Evolutionary conservation across 2,329 filamentous ascomycete species (phyloP).

Genomic region (Ustulina deusta): DNA sequence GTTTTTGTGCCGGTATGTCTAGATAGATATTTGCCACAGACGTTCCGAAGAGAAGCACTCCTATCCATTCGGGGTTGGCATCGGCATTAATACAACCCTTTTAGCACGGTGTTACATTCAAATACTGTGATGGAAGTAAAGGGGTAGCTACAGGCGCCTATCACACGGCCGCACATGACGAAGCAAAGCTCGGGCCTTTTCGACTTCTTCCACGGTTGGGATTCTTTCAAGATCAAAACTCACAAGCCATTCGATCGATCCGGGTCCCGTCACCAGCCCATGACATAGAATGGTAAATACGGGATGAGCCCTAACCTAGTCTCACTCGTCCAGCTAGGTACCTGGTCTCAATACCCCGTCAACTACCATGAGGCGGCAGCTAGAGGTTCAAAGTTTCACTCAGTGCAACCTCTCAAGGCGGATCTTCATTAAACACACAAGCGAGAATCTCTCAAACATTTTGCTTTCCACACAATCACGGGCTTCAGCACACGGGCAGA

Average conservation of each 20-base stretch:
- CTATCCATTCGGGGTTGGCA: too few species aligned
- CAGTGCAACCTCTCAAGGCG: not conserved
- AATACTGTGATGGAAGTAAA: not conserved
- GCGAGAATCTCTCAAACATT: too few species aligned
- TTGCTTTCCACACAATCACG: too few species aligned
- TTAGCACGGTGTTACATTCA: constrained; percentile 10
- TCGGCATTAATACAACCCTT: not conserved
- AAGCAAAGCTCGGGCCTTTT: not conserved
- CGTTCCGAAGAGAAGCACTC: too few species aligned
- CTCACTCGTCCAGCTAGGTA: not conserved
- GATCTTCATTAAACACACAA: not conserved
- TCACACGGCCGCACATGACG: not conserved
- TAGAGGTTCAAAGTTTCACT: not conserved
- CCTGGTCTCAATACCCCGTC: not conserved
- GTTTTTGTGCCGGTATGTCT: too few species aligned
- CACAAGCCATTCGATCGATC: not conserved
- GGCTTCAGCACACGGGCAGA: too few species aligned
- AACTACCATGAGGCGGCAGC: not conserved
- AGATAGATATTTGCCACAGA: too few species aligned
- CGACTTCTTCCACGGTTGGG: not conserved
- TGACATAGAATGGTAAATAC: not conserved
- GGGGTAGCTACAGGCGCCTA: not conserved
- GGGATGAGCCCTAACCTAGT: not conserved
- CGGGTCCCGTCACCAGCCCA: not conserved
- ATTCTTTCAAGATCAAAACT: not conserved